A percentile compares a stretch with the other conserved stretches of the same genome.
Conservation (phyloP, 176 grass and related monocot species). For the Rhynchospora pubera region DNA sequence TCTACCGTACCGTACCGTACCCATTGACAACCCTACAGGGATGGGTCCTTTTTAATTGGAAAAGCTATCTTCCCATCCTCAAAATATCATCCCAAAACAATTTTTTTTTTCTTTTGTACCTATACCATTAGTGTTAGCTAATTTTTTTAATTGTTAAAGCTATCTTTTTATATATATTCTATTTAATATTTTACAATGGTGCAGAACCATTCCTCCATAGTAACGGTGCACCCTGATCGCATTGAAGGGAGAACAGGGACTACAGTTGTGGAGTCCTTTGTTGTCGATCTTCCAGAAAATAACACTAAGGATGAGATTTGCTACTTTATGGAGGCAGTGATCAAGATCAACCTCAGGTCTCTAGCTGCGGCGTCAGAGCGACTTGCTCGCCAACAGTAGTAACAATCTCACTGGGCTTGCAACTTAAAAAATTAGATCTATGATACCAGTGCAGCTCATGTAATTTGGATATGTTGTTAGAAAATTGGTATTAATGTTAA, state of each 20-base stretch:
- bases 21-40: too few species aligned
- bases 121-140: too few species aligned
- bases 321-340: slow-evolving; percentile 74
- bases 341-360: slow-evolving; percentile 77
- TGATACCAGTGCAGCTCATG: too few species aligned
- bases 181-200: slow-evolving; percentile 25
- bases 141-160: too few species aligned
- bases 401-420: not conserved
- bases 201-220: slow-evolving; percentile 77
- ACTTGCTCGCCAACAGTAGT: slow-evolving; percentile 10
- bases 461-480: too few species aligned
- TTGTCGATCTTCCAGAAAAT: slow-evolving; percentile 58
- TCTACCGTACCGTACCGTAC: too few species aligned
- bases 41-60: too few species aligned
- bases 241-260: slow-evolving; percentile 59
- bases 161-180: not conserved
- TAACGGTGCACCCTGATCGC: slow-evolving; percentile 55
- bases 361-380: slow-evolving; percentile 48
- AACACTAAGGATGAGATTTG: slow-evolving; percentile 73
- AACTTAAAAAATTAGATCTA: too few species aligned
- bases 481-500: too few species aligned
- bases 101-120: too few species aligned
- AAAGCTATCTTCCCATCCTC: too few species aligned
- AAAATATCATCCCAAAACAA: too few species aligned
- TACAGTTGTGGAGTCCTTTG: slow-evolving; percentile 70